These are phyloP conservation scores for Pseudophaeomoniella oleicola DNA, from an alignment of 2,329 filamentous ascomycete species.

Conservation along the genomic window DNA sequence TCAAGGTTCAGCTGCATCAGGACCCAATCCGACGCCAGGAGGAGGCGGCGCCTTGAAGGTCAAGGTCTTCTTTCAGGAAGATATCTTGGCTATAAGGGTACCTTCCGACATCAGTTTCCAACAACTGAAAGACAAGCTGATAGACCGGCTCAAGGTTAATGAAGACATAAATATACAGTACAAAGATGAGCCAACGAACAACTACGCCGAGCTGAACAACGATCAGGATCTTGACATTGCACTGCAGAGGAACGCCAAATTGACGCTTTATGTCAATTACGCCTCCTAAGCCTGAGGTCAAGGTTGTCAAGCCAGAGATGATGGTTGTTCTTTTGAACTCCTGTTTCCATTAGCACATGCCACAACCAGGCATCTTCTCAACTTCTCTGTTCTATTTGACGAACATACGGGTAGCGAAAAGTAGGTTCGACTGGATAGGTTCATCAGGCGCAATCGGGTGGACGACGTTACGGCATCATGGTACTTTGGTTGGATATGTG, in stretches of 20 bases:
- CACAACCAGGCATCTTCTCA: too few relatives aligned
- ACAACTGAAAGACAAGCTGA: slow-evolving; percentile 70
- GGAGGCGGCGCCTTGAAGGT: slow-evolving; percentile 57
- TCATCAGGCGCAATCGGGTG: neutral
- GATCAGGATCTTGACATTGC: slow-evolving; percentile 72
- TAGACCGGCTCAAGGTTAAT: slow-evolving; percentile 65
- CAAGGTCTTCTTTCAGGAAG: slow-evolving; percentile 86
- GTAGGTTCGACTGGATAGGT: neutral
- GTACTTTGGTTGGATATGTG: too few relatives aligned
- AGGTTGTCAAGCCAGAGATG: too few relatives aligned
- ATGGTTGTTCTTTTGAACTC: too few relatives aligned
- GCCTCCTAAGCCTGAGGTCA: slow-evolving; percentile 1
- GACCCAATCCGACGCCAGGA: slow-evolving; percentile 6
- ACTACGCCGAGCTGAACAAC: slow-evolving; percentile 60
- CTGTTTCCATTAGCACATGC: too few relatives aligned
- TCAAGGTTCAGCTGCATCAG: slow-evolving; percentile 23
- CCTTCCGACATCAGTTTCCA: slow-evolving; percentile 64
- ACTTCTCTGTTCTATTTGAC: too few relatives aligned
- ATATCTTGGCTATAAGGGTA: slow-evolving; percentile 82
- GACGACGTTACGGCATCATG: neutral
- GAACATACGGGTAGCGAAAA: too few relatives aligned
- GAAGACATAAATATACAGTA: slow-evolving; percentile 71
- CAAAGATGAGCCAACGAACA: slow-evolving; percentile 66
- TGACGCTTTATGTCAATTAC: slow-evolving; percentile 53
- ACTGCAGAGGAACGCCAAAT: slow-evolving; percentile 70